Base-by-base conservation (phyloP, 108 stramenopile genomes). In the Nannochloropsis salina region DNA sequence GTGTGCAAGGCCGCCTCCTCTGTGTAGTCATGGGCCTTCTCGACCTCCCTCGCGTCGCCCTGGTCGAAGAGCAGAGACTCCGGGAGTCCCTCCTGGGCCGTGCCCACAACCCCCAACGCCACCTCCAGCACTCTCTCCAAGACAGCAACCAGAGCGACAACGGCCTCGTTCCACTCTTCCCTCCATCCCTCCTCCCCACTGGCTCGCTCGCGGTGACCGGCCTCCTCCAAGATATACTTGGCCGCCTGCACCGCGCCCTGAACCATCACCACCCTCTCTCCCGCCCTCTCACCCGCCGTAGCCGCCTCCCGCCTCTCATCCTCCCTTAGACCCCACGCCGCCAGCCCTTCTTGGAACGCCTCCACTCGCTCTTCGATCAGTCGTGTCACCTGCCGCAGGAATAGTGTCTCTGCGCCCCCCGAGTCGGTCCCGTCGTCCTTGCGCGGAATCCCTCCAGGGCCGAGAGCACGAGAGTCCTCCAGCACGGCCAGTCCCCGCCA, bases 251-350 rank as follows among this genome's bases (percentile, higher is more conserved):
- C n/a, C 20, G 61, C 61, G 61, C 61, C 61, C 20, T 74, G n/a
- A 15, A 74, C 61, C 61, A 74, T 74, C 61, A 8, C 8, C 1
- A 51, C 47, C 47, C 15, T 15, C 47, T 51, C 47, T 15, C n/a
- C 61, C 61, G 15, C 61, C 61, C n/a, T n/a, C 61, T 8, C 61
- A 15, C 3, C 61, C 61, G 15, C 61, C 61, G 15, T n/a, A 1
- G 15, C 61, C 61, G 15, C 61, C 61, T 74, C 61, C 61, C 15
- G 3, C 61, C 6, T 74, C 20, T 74, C 15, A 4, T 74, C 0
- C n/a, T 74, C n/a, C n/a, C 61, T 74, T 74, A 74, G 15, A n/a
- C 61, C 61, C 61, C 61, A 74, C 61, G 61, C 61, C 20, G 61
- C 61, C n/a, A 74, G 6, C 61, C 61, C 61, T 74, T 3, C n/a